Percentiles rank a stretch among this genome's conserved stretches.
Evolutionary conservation across 2,329 filamentous ascomycete species (phyloP).

Genomic region (Ascosphaera apis): DNA sequence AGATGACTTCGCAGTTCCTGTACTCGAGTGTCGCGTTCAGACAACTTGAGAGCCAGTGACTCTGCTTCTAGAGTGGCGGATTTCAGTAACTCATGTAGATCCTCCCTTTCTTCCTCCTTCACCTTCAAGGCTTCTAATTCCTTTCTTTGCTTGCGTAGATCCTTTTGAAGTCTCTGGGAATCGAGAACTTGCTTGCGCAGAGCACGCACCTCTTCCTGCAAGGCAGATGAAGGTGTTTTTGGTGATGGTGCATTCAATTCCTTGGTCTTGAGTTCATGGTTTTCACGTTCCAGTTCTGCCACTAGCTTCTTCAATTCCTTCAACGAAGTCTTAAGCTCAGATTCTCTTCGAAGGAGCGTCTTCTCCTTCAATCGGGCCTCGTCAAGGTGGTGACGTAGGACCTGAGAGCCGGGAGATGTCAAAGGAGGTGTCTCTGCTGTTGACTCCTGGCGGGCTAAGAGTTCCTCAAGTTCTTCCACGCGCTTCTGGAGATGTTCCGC

Average conservation of each 20-base stretch:
- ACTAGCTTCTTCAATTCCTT: slow-evolving; percentile 42
- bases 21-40: slow-evolving; percentile 44
- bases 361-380: slow-evolving; percentile 43
- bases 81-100: slow-evolving; percentile 24
- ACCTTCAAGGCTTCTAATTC: slow-evolving; percentile 24
- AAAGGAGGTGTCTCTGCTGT: slow-evolving; percentile 12
- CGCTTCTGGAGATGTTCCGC: slow-evolving; percentile 41
- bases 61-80: slow-evolving; percentile 29
- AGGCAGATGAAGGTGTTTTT: slow-evolving; percentile 22
- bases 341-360: slow-evolving; percentile 41
- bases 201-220: slow-evolving; percentile 30
- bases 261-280: slow-evolving; percentile 35
- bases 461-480: slow-evolving; percentile 25
- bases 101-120: slow-evolving; percentile 19
- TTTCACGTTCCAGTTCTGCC: slow-evolving; percentile 40
- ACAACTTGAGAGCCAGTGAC: slow-evolving; percentile 48
- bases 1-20: slow-evolving; percentile 35
- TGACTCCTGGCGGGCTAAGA: slow-evolving; percentile 31
- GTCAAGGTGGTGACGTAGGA: slow-evolving; percentile 39
- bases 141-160: slow-evolving; percentile 28
- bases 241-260: slow-evolving; percentile 30
- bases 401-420: slow-evolving; percentile 28
- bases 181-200: slow-evolving; percentile 38
- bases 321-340: slow-evolving; percentile 36
- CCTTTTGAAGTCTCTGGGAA: slow-evolving; percentile 35